Evolutionary conservation across 2,329 filamentous ascomycete genomes (phyloP).

Genomic region (Metarhizium anisopliae): DNA sequence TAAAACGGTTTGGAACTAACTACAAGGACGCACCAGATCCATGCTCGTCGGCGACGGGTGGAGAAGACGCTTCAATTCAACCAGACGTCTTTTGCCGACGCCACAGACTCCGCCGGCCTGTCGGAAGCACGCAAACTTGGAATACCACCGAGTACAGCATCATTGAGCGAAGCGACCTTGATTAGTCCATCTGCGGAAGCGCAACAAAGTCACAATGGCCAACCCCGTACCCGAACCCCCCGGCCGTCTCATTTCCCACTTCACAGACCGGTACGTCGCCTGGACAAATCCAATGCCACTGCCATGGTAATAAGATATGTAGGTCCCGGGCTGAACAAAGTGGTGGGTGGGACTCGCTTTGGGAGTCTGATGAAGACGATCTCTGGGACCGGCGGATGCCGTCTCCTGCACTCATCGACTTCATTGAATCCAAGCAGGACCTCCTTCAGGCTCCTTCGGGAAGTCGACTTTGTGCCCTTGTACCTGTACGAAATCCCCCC

Average conservation of each 20-base stretch:
- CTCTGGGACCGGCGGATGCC: slow-evolving; percentile 6
- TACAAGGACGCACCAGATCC: no score
- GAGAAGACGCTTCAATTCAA: no score
- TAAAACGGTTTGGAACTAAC: no score
- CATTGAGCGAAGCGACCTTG: no score
- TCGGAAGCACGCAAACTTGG: not conserved
- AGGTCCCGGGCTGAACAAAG: slow-evolving; percentile 2
- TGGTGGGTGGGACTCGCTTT: slow-evolving; percentile 3
- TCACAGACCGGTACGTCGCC: not conserved
- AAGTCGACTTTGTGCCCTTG: not conserved
- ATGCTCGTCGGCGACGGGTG: no score
- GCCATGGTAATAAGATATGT: not conserved
- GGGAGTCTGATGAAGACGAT: slow-evolving; percentile 4
- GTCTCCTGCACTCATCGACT: slow-evolving; percentile 4
- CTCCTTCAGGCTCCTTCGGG: not conserved
- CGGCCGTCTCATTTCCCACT: not conserved
- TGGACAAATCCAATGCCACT: not conserved
- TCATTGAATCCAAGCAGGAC: not conserved
- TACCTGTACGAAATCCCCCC: not conserved
- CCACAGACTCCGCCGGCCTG: no score
- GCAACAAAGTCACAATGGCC: not conserved
- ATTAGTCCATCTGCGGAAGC: not conserved
- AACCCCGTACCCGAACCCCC: not conserved
- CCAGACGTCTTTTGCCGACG: no score
- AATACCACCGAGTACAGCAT: not conserved